Percentiles rank a stretch among this genome's conserved stretches.
Conservation (phyloP, 768 basidiomycete genomes). For the Termitomyces heimii region DNA sequence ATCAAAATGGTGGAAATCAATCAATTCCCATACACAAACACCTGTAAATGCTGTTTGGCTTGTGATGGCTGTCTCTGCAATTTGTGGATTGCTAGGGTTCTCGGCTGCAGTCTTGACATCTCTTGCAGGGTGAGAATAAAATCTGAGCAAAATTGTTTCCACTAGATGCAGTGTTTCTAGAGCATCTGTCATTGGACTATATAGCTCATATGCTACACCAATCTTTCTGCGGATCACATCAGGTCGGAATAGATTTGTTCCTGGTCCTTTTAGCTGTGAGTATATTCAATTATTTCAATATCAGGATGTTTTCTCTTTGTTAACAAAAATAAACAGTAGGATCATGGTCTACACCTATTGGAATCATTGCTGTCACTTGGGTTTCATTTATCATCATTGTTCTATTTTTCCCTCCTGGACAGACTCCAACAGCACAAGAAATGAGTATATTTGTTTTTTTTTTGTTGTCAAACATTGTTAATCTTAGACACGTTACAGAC, state of each 20-base stretch:
- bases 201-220: slow-evolving; percentile 60
- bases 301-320: background rate
- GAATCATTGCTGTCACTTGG: background rate
- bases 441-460: background rate
- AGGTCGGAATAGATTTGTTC: slow-evolving; percentile 49
- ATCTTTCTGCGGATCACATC: slow-evolving; percentile 70
- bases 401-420: background rate
- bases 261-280: slow-evolving; percentile 27
- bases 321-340: background rate
- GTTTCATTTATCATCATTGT: background rate
- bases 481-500: background rate
- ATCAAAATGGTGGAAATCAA: slow-evolving; percentile 62
- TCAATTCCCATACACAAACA: slow-evolving; percentile 55
- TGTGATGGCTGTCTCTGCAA: slow-evolving; percentile 48
- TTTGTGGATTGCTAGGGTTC: slow-evolving; percentile 65
- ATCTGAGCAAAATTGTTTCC: background rate
- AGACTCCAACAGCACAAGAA: background rate
- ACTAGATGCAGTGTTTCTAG: slow-evolving; percentile 30
- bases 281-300: background rate
- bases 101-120: slow-evolving; percentile 57
- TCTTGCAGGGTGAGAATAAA: slow-evolving; percentile 10
- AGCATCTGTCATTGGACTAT: slow-evolving; percentile 66
- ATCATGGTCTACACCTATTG: background rate
- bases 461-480: background rate
- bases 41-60: slow-evolving; percentile 77